phyloP scores from a whole-genome alignment of 345 rosid species.

The Eucalyptus erythrocorys region DNA sequence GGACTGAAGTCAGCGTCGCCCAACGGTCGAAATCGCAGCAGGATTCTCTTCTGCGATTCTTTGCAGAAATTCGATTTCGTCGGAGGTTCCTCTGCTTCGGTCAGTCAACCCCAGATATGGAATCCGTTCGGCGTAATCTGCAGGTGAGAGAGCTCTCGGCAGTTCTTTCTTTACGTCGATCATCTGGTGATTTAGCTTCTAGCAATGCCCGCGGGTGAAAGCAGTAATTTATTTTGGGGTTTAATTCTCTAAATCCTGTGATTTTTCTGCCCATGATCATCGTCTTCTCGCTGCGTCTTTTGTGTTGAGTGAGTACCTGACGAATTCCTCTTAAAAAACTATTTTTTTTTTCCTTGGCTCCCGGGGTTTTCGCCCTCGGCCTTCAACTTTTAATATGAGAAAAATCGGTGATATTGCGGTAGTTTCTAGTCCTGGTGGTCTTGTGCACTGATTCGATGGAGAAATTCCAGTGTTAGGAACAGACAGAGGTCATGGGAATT shows the following conservation, averaged over 20 bases:
- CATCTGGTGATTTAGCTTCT: not conserved
- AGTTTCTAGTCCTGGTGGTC: not conserved
- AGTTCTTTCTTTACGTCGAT: not conserved
- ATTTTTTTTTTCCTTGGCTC: accelerated
- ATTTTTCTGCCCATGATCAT: not conserved
- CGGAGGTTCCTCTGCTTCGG: not conserved
- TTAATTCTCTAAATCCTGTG: not conserved
- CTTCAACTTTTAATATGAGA: too few species aligned
- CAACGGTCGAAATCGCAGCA: not conserved
- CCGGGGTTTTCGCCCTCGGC: not conserved
- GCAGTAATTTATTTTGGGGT: not conserved
- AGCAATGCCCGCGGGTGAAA: not conserved
- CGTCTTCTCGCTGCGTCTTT: not conserved
- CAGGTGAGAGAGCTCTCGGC: not conserved
- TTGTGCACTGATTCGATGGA: not conserved
- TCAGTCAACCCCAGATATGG: not conserved
- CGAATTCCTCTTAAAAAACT: not conserved
- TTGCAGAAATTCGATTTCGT: not conserved
- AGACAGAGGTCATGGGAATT: not conserved
- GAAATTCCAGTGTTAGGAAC: not conserved
- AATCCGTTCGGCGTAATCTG: not conserved
- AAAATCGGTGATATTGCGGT: not conserved
- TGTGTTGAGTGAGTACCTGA: not conserved
- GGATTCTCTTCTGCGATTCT: not conserved
- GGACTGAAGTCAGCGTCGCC: not conserved